Conservation (phyloP, 768 basidiomycete species). For the Tulasnella sp. region DNA sequence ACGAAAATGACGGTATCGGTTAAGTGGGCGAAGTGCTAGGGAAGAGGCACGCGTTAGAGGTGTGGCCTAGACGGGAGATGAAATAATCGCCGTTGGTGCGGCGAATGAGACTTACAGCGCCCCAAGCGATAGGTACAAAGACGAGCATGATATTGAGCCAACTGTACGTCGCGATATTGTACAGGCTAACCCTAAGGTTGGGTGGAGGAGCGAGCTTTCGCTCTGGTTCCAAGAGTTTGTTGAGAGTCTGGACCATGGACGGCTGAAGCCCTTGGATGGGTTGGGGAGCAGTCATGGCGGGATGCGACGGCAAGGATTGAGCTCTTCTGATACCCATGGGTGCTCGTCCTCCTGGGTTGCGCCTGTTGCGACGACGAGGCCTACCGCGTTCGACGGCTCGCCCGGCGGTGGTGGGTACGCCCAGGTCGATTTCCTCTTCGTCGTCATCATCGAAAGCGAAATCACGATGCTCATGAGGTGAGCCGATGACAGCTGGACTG, state of each 20-base stretch:
- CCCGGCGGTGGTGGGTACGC: not conserved
- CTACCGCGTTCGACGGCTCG: not conserved
- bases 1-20: conserved; percentile 15
- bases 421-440: not conserved
- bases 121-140: conserved; percentile 20
- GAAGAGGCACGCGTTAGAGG: not conserved
- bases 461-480: not conserved
- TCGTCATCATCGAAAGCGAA: not conserved
- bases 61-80: not conserved
- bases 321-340: conserved; percentile 1
- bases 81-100: not conserved
- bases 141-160: conserved; percentile 11
- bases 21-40: conserved; percentile 6
- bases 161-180: conserved; percentile 17
- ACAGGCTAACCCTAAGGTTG: conserved; percentile 8
- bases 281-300: conserved; percentile 12
- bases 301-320: conserved; percentile 15
- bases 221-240: conserved; percentile 15
- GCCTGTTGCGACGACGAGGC: conserved; percentile 4
- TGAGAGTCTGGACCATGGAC: conserved; percentile 18
- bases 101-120: not conserved
- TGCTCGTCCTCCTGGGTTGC: not conserved
- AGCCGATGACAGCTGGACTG: conserved; percentile 14
- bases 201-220: conserved; percentile 18
- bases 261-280: not conserved